phyloP scores from a whole-genome alignment of 2,329 filamentous ascomycete genomes.

The Pestalotiopsis sp. region DNA sequence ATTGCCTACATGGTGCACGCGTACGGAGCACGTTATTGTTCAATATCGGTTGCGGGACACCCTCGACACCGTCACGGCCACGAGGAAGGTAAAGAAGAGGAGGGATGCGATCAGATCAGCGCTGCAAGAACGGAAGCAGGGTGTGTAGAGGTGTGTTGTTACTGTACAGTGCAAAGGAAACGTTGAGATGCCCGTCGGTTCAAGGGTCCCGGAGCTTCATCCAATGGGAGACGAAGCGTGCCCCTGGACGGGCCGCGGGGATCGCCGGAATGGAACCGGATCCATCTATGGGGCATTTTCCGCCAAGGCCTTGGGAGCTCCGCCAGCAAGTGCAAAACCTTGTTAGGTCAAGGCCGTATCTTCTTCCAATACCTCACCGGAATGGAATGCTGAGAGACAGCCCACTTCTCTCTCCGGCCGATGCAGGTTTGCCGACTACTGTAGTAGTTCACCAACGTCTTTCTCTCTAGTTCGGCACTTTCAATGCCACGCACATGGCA shows the following conservation, averaged over 20 bases:
- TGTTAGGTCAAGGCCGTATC: background rate
- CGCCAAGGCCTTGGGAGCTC: background rate
- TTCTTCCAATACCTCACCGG: background rate
- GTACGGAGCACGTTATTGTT: too few species aligned
- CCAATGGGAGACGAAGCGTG: background rate
- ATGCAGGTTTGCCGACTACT: background rate
- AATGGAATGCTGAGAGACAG: background rate
- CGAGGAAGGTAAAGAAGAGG: background rate
- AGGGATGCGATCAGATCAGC: background rate
- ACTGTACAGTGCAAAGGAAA: background rate
- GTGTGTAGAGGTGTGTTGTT: background rate
- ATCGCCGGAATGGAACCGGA: background rate
- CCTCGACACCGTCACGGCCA: background rate
- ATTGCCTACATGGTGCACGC: too few species aligned
- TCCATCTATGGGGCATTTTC: background rate
- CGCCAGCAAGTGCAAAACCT: background rate
- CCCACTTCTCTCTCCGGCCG: background rate
- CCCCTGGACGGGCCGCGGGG: background rate
- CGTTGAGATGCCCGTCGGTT: background rate
- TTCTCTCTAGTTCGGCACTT: background rate
- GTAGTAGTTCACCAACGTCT: background rate
- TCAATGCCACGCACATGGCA: background rate
- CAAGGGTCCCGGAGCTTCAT: background rate
- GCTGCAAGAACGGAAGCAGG: background rate
- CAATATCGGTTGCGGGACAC: too few species aligned